phyloP scores from a whole-genome alignment of 352 stramenopile genomes.

The Peronospora farinosa region DNA sequence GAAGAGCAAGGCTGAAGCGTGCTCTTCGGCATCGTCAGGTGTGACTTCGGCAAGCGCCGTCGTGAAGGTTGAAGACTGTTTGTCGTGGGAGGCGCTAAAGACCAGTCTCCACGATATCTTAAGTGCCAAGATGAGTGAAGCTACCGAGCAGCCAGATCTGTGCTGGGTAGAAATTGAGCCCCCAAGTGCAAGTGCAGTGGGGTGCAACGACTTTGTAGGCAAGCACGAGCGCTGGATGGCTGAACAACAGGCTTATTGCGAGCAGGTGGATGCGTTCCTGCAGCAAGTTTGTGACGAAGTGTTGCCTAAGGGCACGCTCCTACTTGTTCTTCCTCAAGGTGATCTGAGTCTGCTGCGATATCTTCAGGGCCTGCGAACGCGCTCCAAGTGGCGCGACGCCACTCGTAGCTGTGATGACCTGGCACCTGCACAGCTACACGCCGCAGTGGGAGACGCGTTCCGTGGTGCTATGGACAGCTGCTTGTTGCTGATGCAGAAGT shows the following conservation, averaged over 20 bases:
- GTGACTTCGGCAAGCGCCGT: conserved; percentile 14
- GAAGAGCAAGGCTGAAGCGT: conserved; percentile 15
- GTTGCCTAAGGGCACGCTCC: conserved; percentile 43
- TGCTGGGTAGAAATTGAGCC: conserved; percentile 76
- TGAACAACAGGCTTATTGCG: conserved; percentile 43
- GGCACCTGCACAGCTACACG: conserved; percentile 47
- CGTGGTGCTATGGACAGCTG: conserved; percentile 65
- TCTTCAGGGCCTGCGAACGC: conserved; percentile 65
- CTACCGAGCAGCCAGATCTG: conserved; percentile 32
- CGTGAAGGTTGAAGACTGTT: conserved; percentile 28
- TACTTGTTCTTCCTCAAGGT: conserved; percentile 65
- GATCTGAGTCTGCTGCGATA: conserved; percentile 66
- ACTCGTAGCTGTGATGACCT: conserved; percentile 20
- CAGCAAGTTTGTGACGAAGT: conserved; percentile 35
- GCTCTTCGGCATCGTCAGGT: conserved; percentile 2
- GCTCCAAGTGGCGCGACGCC: conserved; percentile 68
- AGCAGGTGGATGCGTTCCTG: conserved; percentile 46
- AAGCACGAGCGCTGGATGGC: conserved; percentile 66
- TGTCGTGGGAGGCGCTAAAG: conserved; percentile 32
- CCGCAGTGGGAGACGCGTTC: conserved; percentile 61
- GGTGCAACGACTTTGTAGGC: conserved; percentile 53
- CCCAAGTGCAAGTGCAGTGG: conserved; percentile 21
- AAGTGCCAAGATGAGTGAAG: conserved; percentile 2
- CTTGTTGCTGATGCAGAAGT: conserved; percentile 67
- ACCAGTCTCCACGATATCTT: conserved; percentile 28